Evolutionary conservation across 2,329 filamentous ascomycete species (phyloP).

Genomic region (Fusarium haematococcum): DNA sequence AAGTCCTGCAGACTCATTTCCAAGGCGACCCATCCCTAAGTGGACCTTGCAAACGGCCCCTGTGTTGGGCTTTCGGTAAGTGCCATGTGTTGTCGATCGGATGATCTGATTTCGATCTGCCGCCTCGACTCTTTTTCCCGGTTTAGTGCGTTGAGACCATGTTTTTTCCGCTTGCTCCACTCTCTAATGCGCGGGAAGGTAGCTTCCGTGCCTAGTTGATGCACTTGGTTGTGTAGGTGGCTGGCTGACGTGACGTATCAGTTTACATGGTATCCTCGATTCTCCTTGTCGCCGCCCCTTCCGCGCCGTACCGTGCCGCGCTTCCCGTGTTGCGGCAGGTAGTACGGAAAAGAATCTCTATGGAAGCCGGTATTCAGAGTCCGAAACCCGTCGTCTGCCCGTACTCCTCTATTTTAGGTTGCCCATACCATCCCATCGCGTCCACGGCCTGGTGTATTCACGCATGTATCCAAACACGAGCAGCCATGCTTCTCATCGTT

Average conservation of each 20-base stretch:
- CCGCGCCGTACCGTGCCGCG: neutral
- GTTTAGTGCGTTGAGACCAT: neutral
- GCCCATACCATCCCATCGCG: neutral
- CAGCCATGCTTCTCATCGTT: conserved; percentile 1
- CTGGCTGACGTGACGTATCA: neutral
- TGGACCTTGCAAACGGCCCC: neutral
- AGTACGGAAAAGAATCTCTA: neutral
- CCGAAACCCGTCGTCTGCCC: neutral
- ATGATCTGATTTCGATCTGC: conserved; percentile 2
- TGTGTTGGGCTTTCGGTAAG: neutral
- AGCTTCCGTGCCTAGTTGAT: neutral
- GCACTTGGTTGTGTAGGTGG: neutral
- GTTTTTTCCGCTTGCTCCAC: neutral
- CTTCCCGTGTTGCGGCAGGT: neutral
- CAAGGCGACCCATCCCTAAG: neutral
- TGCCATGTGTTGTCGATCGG: neutral
- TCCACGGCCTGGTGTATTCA: neutral
- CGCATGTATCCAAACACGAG: neutral
- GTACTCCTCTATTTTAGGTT: conserved; percentile 1
- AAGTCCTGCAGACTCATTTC: neutral
- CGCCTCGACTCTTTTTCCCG: neutral
- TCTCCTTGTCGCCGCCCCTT: neutral
- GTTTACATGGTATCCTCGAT: neutral
- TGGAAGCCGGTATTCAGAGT: neutral
- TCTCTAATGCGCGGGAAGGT: conserved; percentile 1